Evolutionary conservation across 441 rosid species (phyloP), one percentile per base, ranked within the genome.

Genomic region (Metrosideros polymorpha): DNA sequence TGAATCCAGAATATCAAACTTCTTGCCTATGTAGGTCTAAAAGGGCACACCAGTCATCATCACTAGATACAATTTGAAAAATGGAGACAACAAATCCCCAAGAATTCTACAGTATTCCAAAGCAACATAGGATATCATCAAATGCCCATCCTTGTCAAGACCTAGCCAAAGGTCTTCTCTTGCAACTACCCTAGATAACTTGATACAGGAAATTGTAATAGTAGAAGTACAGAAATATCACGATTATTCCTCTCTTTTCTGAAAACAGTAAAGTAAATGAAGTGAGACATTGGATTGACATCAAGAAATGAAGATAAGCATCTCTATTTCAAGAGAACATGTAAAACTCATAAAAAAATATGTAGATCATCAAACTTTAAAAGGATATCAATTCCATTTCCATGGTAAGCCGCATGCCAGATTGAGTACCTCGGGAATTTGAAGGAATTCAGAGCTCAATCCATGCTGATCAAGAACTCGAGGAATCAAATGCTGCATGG

Each of bases 391-490:
- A 42, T 75, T 75, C 82, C 47, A 75, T 75, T 50, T 75, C 57
- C n/a, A 45, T 52, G 50, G 30, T 75, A 79, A 43, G 47, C 63
- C 17, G 45, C 54, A 39, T 42, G 35, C 88, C 52, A 88, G 77
- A 85, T 86, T 84, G 75, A 82, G 56, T 92, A 98, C 99, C 99
- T 96, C 99, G 5, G 99, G 98, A 84, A 98, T 96, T 93, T 93
- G 96, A 92, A 98, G 98, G 92, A 94, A 94, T 83, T 95, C 98
- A n/a, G 95, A 90, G 86, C 90, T 93, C 92, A 98, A 89, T n/a
- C 99, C 99, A 91, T 98, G 99, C 92, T 96, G 99, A 87, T 94
- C 98, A 89, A 98, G 91, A 85, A 98, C 99, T 89, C 99, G 92
- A 88, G 99, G 99, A 91, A 98, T 94, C 90, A 98, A 91, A 94